These are phyloP conservation scores for Fusarium sp. DNA, from an alignment of 2,329 filamentous ascomycete species.

Conservation along the genomic window DNA sequence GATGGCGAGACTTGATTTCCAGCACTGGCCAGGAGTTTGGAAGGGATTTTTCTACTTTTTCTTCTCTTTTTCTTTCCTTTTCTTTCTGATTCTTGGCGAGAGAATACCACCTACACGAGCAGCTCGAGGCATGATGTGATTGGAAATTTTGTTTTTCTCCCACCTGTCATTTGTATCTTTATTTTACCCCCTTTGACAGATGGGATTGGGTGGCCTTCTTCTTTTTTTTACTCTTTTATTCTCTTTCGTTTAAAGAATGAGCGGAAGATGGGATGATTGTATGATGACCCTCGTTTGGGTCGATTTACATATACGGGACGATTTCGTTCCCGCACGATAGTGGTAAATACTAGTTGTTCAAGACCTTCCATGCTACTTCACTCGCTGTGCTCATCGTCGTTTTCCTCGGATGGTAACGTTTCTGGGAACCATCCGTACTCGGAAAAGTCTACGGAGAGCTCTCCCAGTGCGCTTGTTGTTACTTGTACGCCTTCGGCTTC, in stretches of 20 bases:
- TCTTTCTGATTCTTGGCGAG: constrained; percentile 19
- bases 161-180: constrained; percentile 36
- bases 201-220: constrained; percentile 27
- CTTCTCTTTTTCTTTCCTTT: constrained; percentile 12
- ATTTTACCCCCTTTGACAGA: constrained; percentile 32
- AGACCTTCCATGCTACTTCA: constrained; percentile 13
- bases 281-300: constrained; percentile 38
- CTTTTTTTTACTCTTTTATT: neutral
- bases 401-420: constrained; percentile 56
- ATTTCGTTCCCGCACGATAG: constrained; percentile 35
- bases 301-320: constrained; percentile 42
- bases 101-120: constrained; percentile 44
- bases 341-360: constrained; percentile 48
- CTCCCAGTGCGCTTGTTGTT: constrained; percentile 61
- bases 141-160: constrained; percentile 34
- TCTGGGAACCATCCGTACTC: constrained; percentile 69
- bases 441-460: constrained; percentile 63
- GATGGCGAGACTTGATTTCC: constrained; percentile 37
- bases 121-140: constrained; percentile 42
- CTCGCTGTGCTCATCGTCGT: constrained; percentile 22
- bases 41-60: constrained; percentile 30
- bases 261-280: constrained; percentile 45
- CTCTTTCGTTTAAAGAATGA: constrained; percentile 33
- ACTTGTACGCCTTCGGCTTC: constrained; percentile 66
- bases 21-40: constrained; percentile 49